Evolutionary conservation across 2,329 filamentous ascomycete genomes (phyloP), one percentile per base, ranked within the genome.

Genomic region (Pleoardoris graminearum): DNA sequence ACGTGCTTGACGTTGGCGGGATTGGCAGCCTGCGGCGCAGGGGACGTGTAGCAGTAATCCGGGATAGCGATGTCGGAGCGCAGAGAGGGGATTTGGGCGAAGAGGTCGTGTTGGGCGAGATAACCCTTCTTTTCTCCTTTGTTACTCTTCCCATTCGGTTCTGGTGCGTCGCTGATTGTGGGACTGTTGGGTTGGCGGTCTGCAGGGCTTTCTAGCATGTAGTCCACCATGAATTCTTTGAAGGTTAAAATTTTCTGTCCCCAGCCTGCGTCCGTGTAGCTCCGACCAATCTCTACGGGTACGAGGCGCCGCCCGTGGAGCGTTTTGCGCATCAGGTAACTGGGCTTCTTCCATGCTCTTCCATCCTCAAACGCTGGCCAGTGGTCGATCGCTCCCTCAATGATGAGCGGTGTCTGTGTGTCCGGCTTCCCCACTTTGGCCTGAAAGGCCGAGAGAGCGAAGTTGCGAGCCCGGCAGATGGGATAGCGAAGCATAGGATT

Each of bases 21-120:
- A 55, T 35, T 59, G 60, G 39, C 35, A 25, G 58, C 52, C 0
- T 59, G 54, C 1, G 60, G 53, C 3, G 59, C 69, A 1, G 89
- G 87, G 1, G 79, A 72, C 5, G 86, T 83, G 77, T 88, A 96
- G 78, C 90, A 96, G 69, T 89, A 90, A 70, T 97, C 92, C 0
- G 93, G 94, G 11, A 90, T 80, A 21, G 76, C 75, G 50, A 97
- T 89, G 71, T 97, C 93, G 54, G 82, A 79, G 12, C 86, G 81
- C 3, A 99, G 78, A 1, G 79, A 73, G 0, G 92, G 91, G 11
- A 99, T 87, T 68, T 97, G 94, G 0, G 80, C 74, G 63, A 97
- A 87, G 30, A 99, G 82, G 61, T 93, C 85, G 74, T 97, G 91
- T 68, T 99, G 94, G 7, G 94, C 94, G 38, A 99, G 84, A 70